A percentile compares a stretch with the other conserved stretches of the same genome.
phyloP scores from a whole-genome alignment of 139 green algal genomes.

The Picochlorum sp. region DNA sequence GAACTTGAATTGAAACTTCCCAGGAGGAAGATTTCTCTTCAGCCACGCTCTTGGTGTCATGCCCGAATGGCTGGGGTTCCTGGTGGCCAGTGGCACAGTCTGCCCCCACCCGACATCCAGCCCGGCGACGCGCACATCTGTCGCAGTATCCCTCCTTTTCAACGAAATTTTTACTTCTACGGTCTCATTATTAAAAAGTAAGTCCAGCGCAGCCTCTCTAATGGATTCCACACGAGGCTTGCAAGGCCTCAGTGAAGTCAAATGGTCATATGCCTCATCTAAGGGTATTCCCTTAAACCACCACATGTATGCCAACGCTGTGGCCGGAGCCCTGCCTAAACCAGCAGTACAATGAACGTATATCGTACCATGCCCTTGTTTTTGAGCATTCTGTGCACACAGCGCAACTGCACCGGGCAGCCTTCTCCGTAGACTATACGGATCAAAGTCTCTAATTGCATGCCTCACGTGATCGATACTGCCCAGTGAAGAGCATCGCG shows the following conservation, averaged over 20 bases:
- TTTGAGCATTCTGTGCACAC: conserved; percentile 20
- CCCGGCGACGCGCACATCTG: conserved; percentile 59
- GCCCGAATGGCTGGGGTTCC: conserved; percentile 19
- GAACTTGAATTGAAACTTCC: conserved; percentile 82
- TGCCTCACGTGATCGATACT: conserved; percentile 61
- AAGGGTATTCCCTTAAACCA: conserved; percentile 69
- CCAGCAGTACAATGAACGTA: conserved; percentile 96
- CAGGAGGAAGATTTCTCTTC: conserved; percentile 28
- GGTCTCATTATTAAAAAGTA: conserved; percentile 50
- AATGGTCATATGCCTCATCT: conserved; percentile 36
- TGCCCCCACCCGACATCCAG: conserved; percentile 90
- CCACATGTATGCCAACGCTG: conserved; percentile 84
- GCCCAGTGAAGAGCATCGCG: conserved; percentile 34
- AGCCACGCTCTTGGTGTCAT: conserved; percentile 4
- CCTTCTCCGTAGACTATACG: conserved; percentile 55
- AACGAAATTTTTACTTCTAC: conserved; percentile 30
- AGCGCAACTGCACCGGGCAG: conserved; percentile 41
- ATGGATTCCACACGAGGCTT: conserved; percentile 56
- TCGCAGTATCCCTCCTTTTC: conserved; percentile 18
- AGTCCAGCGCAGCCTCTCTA: conserved; percentile 64
- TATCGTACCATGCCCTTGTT: conserved; percentile 31
- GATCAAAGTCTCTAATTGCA: conserved; percentile 78
- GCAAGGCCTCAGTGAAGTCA: conserved; percentile 44
- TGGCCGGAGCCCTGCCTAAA: conserved; percentile 81
- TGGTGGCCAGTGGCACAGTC: conserved; percentile 34